phyloP scores from a whole-genome alignment of 1,139 yeast genomes.

The Candida sp. region DNA sequence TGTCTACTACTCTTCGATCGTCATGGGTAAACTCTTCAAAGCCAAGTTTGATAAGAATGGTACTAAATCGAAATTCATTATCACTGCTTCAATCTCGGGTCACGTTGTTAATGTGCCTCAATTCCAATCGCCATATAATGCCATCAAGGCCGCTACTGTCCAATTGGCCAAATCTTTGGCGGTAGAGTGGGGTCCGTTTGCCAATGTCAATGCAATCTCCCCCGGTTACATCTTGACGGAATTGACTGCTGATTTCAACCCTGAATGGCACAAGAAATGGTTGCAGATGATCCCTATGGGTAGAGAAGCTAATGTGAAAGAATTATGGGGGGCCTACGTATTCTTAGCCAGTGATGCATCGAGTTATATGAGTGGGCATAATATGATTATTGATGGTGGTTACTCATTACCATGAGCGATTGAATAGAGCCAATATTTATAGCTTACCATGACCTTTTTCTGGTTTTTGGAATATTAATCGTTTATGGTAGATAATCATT shows the following conservation, averaged over 20 bases:
- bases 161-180: constrained; percentile 78
- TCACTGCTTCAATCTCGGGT: constrained; percentile 87
- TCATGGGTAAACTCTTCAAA: constrained; percentile 67
- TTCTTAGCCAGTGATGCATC: constrained; percentile 82
- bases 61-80: constrained; percentile 61
- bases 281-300: constrained; percentile 64
- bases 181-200: constrained; percentile 79
- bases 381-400: constrained; percentile 86
- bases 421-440: too few relatives aligned
- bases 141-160: constrained; percentile 82
- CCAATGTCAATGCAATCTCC: constrained; percentile 73
- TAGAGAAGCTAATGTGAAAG: constrained; percentile 77
- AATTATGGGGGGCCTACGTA: constrained; percentile 79
- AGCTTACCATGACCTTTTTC: too few relatives aligned
- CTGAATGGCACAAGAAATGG: constrained; percentile 29
- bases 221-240: constrained; percentile 75
- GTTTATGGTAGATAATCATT: too few relatives aligned
- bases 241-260: constrained; percentile 43
- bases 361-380: constrained; percentile 80
- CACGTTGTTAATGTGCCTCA: constrained; percentile 81
- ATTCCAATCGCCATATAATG: constrained; percentile 81
- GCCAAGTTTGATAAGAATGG: constrained; percentile 59
- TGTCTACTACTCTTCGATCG: constrained; percentile 71
- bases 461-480: too few relatives aligned
- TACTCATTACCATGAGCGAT: constrained; percentile 44